phyloP scores from a whole-genome alignment of 2,329 filamentous ascomycete genomes.

The Dactylellina sp. region DNA sequence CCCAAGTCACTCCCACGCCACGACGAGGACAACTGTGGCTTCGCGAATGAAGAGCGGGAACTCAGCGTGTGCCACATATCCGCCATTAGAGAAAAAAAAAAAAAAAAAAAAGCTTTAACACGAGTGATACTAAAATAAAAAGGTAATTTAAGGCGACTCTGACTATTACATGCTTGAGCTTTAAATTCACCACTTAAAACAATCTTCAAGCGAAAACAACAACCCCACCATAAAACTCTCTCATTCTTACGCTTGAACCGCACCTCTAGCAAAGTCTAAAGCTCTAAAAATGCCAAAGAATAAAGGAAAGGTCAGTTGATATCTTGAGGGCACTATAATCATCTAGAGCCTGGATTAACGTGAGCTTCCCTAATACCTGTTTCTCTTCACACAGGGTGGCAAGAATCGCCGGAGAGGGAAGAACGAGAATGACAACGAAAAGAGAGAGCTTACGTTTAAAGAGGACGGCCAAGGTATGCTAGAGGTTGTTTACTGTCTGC shows the following conservation, averaged over 20 bases:
- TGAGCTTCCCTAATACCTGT: neutral
- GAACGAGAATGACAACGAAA: conserved; percentile 99
- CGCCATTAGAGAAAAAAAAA: too few species aligned
- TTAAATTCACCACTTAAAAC: neutral
- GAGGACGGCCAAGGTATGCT: conserved; percentile 86
- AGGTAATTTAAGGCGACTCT: too few species aligned
- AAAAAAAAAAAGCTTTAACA: too few species aligned
- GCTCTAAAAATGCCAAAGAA: conserved; percentile 87
- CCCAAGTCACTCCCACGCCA: too few species aligned
- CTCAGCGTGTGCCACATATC: too few species aligned
- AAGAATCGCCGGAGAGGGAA: conserved; percentile 99
- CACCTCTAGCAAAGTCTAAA: neutral
- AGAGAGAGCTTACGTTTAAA: conserved; percentile 98
- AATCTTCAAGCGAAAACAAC: neutral
- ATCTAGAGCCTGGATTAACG: neutral
- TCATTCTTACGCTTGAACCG: neutral
- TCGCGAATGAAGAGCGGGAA: too few species aligned
- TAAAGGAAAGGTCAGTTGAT: conserved; percentile 88
- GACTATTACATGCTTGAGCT: too few species aligned
- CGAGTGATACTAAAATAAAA: too few species aligned
- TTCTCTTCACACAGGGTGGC: conserved; percentile 75
- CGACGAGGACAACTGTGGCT: too few species aligned
- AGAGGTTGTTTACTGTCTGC: conserved; percentile 52
- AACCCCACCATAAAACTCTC: conserved; percentile 14
- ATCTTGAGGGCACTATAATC: conserved; percentile 57